Evolutionary conservation across 495 filamentous ascomycete genomes (phyloP).

Genomic region (Trichocladium uniseriatum): DNA sequence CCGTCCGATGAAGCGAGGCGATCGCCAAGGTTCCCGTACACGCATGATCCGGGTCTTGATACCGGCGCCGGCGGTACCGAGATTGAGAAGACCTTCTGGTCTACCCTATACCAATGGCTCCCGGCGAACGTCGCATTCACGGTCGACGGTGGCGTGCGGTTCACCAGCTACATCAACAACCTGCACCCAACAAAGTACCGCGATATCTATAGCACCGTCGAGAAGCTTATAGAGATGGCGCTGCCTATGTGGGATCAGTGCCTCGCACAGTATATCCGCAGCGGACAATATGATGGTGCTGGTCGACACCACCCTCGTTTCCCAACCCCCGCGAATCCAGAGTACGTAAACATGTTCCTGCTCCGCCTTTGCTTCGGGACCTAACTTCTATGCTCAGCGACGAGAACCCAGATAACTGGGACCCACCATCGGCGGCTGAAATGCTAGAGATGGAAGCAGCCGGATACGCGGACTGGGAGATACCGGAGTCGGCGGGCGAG

Average conservation of each 20-base stretch:
- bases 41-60: too few relatives aligned
- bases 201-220: constrained; percentile 45
- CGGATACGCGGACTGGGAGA: neutral
- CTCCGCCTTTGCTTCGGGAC: too few relatives aligned
- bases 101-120: constrained; percentile 50
- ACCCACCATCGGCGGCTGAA: neutral
- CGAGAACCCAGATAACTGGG: neutral
- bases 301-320: neutral
- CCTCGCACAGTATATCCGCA: constrained; percentile 40
- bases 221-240: constrained; percentile 39
- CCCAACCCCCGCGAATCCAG: neutral
- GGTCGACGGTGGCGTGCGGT: constrained; percentile 46
- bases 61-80: neutral
- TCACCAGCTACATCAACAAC: constrained; percentile 64
- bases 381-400: too few relatives aligned
- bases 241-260: constrained; percentile 49
- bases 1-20: neutral
- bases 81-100: constrained; percentile 30
- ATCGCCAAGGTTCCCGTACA: constrained; percentile 4
- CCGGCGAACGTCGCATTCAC: constrained; percentile 46
- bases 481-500: neutral
- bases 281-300: neutral
- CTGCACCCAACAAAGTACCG: constrained; percentile 43
- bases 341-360: neutral
- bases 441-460: neutral